Evolutionary conservation across 306 rosid genomes (phyloP), one percentile per base, ranked within the genome.

Genomic region (Gynostemma pentaphyllum): DNA sequence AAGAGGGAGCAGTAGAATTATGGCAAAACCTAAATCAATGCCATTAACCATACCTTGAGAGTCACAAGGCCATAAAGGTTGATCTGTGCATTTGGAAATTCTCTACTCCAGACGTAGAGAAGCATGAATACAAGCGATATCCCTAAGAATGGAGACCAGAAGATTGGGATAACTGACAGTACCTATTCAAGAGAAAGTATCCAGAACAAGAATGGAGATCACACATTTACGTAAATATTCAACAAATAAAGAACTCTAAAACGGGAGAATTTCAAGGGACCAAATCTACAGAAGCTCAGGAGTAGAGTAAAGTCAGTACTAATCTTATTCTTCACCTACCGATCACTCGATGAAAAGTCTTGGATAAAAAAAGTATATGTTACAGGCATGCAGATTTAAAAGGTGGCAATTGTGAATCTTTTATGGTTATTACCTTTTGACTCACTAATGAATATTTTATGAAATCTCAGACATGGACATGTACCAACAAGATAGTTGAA

Each of bases 31-130:
- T 45, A 56, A 64, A 22, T 29, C n/a, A 32, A 32, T 7, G 48
- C 16, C 22, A 70, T 45, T 56, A 36, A 39, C 51, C 62, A 14
- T 75, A 88, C 99, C 97, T 94, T 88, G 13, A 94, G 80, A 28
- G 84, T 42, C 68, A 94, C 95, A 30, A 94, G 99, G 68, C 99
- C 99, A 72, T 94, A 94, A 41, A 94, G 53, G 76, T 75, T 94
- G 83, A 94, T 77, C 67, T 69, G 85, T 40, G 95, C 95, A 66
- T 71, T 94, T 22, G 97, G 99, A 73, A 82, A 94, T 75, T 94
- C 97, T 83, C 99, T 85, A 78, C 99, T 88, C 99, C 99, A 94
- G 15, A 94, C 76, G 44, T 94, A 88, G 53, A 94, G 75, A 68
- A 94, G 97, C 95, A 94, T 94, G 74, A 84, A 86, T 66, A 94